Base-by-base conservation (phyloP, 306 rosid species). In the Acacia acuminata region DNA sequence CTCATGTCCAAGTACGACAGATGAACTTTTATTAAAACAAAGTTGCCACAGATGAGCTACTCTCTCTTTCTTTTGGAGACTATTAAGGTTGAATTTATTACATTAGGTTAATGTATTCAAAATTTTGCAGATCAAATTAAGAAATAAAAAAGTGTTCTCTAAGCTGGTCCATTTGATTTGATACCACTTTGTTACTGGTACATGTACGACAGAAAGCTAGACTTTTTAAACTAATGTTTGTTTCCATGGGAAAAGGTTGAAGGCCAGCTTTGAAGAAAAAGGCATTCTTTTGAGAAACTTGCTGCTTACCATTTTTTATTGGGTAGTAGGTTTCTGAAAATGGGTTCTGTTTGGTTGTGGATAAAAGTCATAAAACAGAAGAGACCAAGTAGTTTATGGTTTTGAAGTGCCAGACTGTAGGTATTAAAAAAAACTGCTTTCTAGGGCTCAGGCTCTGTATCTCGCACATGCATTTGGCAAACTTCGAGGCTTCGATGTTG, bases 391-490 rank as follows among this genome's bases (percentile, higher is more conserved):
- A 73, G 55, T 64, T 64, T 30, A 71, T 65, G 80, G 74, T 42
- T 82, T 63, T 70, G 53, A 71, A 85, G 74, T 79, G 77, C 66
- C 79, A 85, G n/a, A n/a, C n/a, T n/a, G n/a, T n/a, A n/a, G 25
- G n/a, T 2, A 17, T 17, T 61, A 74, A 43, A 70, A 22, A 22
- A 72, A 3, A n/a, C 76, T 85, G 84, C 42, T 88, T 83, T 79
- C 86, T 73, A 89, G 80, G 81, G 81, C 60, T 70, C 85, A 78
- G 81, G 79, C 76, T 58, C 70, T 73, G 86, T 43, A 55, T 81
- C 51, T 55, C 78, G 74, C 90, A 89, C 91, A 88, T 88, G 88
- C 85, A 81, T 75, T 85, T 22, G 82, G 60, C 50, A 91, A 81
- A 74, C 42, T 88, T 79, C 91, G 79, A 85, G 90, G 84, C 85